These are phyloP conservation scores for Cyberlindnera meyerae DNA, from an alignment of 805 yeast species.

Conservation along the genomic window DNA sequence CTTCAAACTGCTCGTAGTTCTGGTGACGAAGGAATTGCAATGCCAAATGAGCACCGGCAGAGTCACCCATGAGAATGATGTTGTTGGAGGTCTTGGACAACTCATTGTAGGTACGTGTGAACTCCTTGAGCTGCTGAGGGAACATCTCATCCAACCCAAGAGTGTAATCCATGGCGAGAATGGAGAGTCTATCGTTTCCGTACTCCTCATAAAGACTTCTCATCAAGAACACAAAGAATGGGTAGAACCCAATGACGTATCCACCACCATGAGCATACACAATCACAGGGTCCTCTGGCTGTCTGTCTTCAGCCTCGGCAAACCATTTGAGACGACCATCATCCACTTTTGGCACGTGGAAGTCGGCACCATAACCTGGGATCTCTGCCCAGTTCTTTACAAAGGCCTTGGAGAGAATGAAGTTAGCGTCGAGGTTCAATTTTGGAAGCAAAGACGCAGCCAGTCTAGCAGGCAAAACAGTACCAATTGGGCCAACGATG, in stretches of 20 bases:
- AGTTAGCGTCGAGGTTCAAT: constrained; percentile 2
- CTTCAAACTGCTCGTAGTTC: constrained; percentile 3
- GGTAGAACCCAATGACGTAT: constrained; percentile 11
- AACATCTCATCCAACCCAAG: constrained; percentile 20
- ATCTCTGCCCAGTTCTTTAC: constrained; percentile 2
- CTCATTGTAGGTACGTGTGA: constrained; percentile 16
- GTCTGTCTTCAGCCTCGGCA: constrained; percentile 26
- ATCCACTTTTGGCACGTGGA: constrained; percentile 2
- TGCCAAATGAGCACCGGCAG: constrained; percentile 29
- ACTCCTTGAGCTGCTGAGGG: constrained; percentile 27
- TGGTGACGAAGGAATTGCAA: constrained; percentile 17
- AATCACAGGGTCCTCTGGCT: constrained; percentile 12
- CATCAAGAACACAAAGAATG: constrained; percentile 3
- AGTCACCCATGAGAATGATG: constrained; percentile 27
- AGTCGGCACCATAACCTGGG: constrained; percentile 4
- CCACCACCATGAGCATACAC: constrained; percentile 16
- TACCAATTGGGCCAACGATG: constrained; percentile 2
- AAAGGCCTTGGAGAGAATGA: constrained; percentile 5
- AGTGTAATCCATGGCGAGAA: constrained; percentile 27
- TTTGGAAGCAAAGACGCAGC: constrained; percentile 4
- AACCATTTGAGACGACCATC: constrained; percentile 7
- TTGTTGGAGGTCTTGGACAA: constrained; percentile 15
- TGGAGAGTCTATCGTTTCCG: constrained; percentile 15
- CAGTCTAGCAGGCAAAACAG: constrained; percentile 5
- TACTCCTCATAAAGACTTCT: constrained; percentile 3